Conservation (phyloP, 139 green algal genomes). For the Nannochloris sp. region DNA sequence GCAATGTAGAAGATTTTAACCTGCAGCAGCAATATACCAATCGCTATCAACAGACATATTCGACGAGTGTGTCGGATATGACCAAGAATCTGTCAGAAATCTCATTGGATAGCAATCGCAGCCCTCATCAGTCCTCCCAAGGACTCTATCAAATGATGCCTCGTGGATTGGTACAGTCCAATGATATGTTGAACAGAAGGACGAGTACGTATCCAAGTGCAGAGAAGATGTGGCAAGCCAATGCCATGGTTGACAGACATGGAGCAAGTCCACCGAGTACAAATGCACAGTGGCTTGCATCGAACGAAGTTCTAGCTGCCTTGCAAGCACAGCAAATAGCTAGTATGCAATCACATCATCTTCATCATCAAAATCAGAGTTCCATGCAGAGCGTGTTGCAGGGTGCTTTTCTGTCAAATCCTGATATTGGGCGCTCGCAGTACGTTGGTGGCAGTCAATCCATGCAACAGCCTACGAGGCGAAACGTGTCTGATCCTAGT, state of each 20-base stretch:
- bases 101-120: conserved; percentile 4
- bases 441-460: not conserved
- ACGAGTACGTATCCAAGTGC: not conserved
- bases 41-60: not conserved
- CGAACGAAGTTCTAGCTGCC: not conserved
- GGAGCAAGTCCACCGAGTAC: not conserved
- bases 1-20: not conserved
- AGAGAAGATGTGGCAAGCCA: not conserved
- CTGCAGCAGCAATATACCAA: not conserved
- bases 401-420: conserved; percentile 21
- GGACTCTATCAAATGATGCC: too few species aligned
- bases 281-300: not conserved
- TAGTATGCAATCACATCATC: conserved; percentile 39
- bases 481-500: conserved; percentile 12
- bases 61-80: conserved; percentile 6
- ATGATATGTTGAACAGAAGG: not conserved
- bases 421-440: not conserved
- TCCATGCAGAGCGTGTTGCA: conserved; percentile 27
- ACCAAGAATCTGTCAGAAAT: conserved; percentile 19
- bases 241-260: not conserved
- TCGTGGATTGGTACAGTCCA: not conserved
- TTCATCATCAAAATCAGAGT: conserved; percentile 21
- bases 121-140: not conserved
- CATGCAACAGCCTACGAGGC: conserved; percentile 16
- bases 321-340: conserved; percentile 23